Evolutionary conservation across 1,284 basidiomycete genomes (phyloP).

Genomic region (Cryptococcus deneoformans): DNA sequence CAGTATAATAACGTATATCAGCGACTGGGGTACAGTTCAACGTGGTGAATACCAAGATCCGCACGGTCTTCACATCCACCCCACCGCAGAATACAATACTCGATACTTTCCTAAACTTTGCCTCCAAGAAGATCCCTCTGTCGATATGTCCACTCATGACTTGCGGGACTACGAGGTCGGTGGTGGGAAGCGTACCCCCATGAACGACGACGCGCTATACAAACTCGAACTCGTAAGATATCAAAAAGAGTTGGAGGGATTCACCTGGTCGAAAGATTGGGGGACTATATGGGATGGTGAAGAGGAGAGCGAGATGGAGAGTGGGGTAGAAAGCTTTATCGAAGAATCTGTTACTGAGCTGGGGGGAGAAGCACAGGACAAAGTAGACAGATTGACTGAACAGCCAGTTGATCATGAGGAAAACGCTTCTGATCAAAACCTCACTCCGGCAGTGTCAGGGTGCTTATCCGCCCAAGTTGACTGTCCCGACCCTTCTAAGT

Average conservation of each 20-base stretch:
- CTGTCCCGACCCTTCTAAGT: background rate
- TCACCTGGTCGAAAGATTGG: slow-evolving; percentile 31
- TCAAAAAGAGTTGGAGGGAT: slow-evolving; percentile 28
- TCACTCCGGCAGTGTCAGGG: background rate
- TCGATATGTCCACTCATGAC: slow-evolving; percentile 43
- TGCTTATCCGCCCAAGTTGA: background rate
- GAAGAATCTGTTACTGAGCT: background rate
- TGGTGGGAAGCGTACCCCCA: slow-evolving; percentile 19
- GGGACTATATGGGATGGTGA: background rate
- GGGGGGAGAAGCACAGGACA: background rate
- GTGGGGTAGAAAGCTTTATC: background rate
- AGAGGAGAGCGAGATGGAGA: slow-evolving; percentile 5
- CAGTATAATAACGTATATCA: slow-evolving; percentile 1
- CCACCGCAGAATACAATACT: slow-evolving; percentile 88
- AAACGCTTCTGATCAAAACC: background rate
- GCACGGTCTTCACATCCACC: slow-evolving; percentile 94
- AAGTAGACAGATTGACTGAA: background rate
- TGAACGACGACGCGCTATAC: slow-evolving; percentile 38
- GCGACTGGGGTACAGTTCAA: slow-evolving; percentile 37
- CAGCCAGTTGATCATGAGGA: background rate
- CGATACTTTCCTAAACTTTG: slow-evolving; percentile 98
- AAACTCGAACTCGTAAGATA: slow-evolving; percentile 27
- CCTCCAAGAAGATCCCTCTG: slow-evolving; percentile 82
- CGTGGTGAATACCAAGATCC: slow-evolving; percentile 60
- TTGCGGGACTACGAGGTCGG: slow-evolving; percentile 1